Conservation (phyloP, 495 filamentous ascomycete genomes). For the Recurvomyces mirabilis region DNA sequence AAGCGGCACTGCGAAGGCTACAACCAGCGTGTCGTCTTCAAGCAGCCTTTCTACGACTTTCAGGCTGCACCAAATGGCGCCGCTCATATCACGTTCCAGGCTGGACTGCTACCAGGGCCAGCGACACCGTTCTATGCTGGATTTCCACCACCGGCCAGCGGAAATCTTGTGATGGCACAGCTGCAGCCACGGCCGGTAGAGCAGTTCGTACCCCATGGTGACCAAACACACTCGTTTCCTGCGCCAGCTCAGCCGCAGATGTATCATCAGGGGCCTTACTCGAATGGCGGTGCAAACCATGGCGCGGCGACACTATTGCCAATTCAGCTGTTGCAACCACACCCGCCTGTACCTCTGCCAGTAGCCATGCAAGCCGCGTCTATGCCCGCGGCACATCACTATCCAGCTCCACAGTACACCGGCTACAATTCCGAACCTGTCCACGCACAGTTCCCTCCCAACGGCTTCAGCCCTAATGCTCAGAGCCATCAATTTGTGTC, state of each 20-base stretch:
- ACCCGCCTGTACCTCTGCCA: no score
- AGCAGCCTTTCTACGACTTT: constrained; percentile 58
- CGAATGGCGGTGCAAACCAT: no score
- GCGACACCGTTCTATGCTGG: constrained; percentile 3
- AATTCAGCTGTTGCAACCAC: no score
- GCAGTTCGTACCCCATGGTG: neutral
- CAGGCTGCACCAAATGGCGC: constrained; percentile 12
- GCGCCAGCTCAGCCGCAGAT: neutral
- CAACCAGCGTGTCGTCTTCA: constrained; percentile 85
- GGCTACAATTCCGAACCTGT: no score
- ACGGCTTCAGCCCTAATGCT: no score
- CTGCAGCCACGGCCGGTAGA: constrained; percentile 2
- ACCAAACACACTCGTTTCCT: neutral
- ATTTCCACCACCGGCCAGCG: neutral
- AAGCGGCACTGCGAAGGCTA: constrained; percentile 92
- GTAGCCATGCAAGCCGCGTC: no score
- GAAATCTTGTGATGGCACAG: neutral
- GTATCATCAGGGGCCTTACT: neutral
- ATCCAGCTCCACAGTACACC: no score
- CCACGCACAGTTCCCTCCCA: no score
- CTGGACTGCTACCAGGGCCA: constrained; percentile 12
- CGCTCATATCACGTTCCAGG: constrained; percentile 23
- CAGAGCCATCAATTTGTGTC: no score
- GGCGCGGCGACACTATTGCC: no score
- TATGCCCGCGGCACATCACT: no score